Conservation (phyloP, 805 yeast species). For the Lipomyces anomalus region DNA sequence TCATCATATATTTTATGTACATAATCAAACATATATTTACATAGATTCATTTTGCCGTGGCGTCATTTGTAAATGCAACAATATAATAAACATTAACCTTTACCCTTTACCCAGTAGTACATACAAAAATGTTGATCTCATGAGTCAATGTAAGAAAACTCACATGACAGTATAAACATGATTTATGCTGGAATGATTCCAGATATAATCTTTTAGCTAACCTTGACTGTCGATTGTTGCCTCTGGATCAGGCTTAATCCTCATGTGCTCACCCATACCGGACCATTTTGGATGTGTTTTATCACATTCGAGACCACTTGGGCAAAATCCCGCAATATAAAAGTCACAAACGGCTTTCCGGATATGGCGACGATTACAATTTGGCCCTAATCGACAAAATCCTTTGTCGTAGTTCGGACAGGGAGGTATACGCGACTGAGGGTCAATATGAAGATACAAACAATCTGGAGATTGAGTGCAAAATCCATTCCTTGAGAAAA, state of each 20-base stretch:
- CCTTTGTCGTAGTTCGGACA: conserved; percentile 81
- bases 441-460: conserved; percentile 85
- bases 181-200: too few relatives aligned
- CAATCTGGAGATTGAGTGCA: conserved; percentile 95
- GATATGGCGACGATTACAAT: conserved; percentile 75
- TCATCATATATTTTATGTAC: too few relatives aligned
- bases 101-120: too few relatives aligned
- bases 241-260: conserved; percentile 39
- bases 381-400: conserved; percentile 88
- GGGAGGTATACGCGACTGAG: conserved; percentile 78
- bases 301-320: conserved; percentile 74
- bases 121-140: too few relatives aligned
- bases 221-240: too few relatives aligned
- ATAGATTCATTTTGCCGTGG: too few relatives aligned
- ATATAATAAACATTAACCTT: too few relatives aligned
- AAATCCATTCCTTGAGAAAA: conserved; percentile 51
- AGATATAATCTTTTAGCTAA: too few relatives aligned
- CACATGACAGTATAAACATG: too few relatives aligned
- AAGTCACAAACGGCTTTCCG: conserved; percentile 70
- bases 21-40: too few relatives aligned
- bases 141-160: too few relatives aligned
- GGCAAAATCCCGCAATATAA: conserved; percentile 88
- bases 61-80: too few relatives aligned
- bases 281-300: conserved; percentile 73
- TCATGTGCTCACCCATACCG: conserved; percentile 2